These are phyloP conservation scores for Exserohilum rostratum DNA, from an alignment of 2,329 filamentous ascomycete genomes.

Conservation along the genomic window DNA sequence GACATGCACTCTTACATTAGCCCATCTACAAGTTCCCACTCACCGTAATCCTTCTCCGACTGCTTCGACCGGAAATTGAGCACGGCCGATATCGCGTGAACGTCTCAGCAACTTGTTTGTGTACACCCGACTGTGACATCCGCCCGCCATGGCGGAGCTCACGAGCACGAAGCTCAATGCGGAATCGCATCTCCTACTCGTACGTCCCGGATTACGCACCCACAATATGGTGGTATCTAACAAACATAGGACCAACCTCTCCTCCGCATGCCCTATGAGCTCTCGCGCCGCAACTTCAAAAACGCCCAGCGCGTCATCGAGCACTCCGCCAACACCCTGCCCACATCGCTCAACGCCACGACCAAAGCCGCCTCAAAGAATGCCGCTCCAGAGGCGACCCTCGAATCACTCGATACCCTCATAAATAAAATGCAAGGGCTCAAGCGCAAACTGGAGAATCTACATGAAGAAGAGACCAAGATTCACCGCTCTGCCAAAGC, in stretches of 20 bases:
- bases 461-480: slow-evolving; percentile 78
- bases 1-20: slow-evolving; percentile 1
- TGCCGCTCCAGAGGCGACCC: slow-evolving; percentile 52
- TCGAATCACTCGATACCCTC: slow-evolving; percentile 83
- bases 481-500: slow-evolving; percentile 78
- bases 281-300: slow-evolving; percentile 93
- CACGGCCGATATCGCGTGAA: neutral
- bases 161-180: slow-evolving; percentile 72
- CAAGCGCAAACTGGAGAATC: slow-evolving; percentile 81
- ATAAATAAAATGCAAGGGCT: slow-evolving; percentile 82
- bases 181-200: slow-evolving; percentile 76
- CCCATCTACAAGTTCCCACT: neutral
- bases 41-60: neutral
- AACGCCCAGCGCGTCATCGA: slow-evolving; percentile 78
- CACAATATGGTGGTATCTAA: neutral
- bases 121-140: neutral
- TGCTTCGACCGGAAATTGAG: neutral
- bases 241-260: slow-evolving; percentile 84
- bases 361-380: slow-evolving; percentile 67
- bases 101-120: neutral
- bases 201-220: slow-evolving; percentile 49
- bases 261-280: slow-evolving; percentile 88
- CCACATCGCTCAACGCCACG: slow-evolving; percentile 61
- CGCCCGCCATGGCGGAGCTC: slow-evolving; percentile 52
- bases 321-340: slow-evolving; percentile 69